These are phyloP conservation scores for Podosphaera fusca DNA, from an alignment of 2,329 filamentous ascomycete genomes.

Conservation along the genomic window DNA sequence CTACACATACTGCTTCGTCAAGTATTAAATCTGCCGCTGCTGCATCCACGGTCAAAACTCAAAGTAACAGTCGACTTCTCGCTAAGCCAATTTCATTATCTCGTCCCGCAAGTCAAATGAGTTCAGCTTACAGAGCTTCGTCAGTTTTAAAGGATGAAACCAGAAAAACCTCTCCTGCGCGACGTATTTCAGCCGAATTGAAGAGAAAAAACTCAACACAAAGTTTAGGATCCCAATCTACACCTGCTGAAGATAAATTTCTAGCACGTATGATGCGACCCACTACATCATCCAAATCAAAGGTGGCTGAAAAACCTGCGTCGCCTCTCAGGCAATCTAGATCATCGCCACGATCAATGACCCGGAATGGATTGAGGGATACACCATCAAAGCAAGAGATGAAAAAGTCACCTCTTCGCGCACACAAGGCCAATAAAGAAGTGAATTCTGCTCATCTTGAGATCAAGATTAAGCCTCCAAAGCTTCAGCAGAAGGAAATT, in stretches of 20 bases:
- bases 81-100: constrained; percentile 17
- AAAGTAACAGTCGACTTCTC: constrained; percentile 21
- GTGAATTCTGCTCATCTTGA: neutral
- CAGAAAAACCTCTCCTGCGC: constrained; percentile 24
- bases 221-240: constrained; percentile 26
- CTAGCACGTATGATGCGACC: constrained; percentile 65
- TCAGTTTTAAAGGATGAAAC: constrained; percentile 10
- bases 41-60: constrained; percentile 15
- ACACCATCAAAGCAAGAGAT: neutral
- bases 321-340: constrained; percentile 19
- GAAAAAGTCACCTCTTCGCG: neutral
- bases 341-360: constrained; percentile 9
- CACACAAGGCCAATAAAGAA: neutral
- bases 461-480: neutral
- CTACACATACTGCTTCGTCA: constrained; percentile 46
- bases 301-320: constrained; percentile 37
- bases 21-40: constrained; percentile 32
- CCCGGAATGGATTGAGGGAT: constrained; percentile 9
- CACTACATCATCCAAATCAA: constrained; percentile 44
- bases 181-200: constrained; percentile 21
- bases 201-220: constrained; percentile 29
- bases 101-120: constrained; percentile 13
- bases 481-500: neutral
- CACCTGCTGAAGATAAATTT: constrained; percentile 44
- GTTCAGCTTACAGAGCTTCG: constrained; percentile 9